Conservation (phyloP, 1,284 basidiomycete species). For the Cryptococcus maquisensis region DNA sequence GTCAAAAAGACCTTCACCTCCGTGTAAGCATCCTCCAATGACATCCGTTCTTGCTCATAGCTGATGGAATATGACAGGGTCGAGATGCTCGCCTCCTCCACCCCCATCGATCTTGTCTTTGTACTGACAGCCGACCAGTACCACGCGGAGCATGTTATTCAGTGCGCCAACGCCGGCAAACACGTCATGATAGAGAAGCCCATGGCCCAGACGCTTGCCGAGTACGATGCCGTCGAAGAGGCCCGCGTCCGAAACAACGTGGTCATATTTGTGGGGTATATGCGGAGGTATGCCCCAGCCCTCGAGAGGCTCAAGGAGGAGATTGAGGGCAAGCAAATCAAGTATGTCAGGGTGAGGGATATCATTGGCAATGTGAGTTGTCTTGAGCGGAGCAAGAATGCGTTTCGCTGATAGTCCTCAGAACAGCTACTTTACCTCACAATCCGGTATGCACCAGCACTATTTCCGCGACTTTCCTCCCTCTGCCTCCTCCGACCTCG, state of each 20-base stretch:
- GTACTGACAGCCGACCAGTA: conserved; percentile 21
- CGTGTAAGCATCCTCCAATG: conserved; percentile 9
- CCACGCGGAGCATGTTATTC: conserved; percentile 22
- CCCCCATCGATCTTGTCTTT: conserved; percentile 23
- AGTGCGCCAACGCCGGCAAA: conserved; percentile 28
- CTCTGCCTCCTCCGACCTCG: conserved; percentile 17
- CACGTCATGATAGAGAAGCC: conserved; percentile 47
- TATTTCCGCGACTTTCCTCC: conserved; percentile 39
- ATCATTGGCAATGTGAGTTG: conserved; percentile 47
- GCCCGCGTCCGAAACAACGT: conserved; percentile 31
- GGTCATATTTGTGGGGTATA: conserved; percentile 47
- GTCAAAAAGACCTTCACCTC: conserved; percentile 15
- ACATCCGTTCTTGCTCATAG: not conserved
- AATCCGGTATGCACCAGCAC: conserved; percentile 41
- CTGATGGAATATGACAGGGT: not conserved
- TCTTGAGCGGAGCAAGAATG: not conserved
- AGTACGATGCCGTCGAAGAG: conserved; percentile 34
- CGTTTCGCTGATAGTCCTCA: conserved; percentile 8
- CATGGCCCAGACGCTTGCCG: conserved; percentile 36
- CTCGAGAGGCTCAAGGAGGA: conserved; percentile 42
- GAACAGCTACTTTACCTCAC: conserved; percentile 47
- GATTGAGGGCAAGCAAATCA: conserved; percentile 38
- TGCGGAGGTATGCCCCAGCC: conserved; percentile 49
- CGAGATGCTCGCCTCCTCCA: conserved; percentile 18
- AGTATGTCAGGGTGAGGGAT: conserved; percentile 46